Evolutionary conservation across 176 grass and related monocot species (phyloP), one percentile per base, ranked within the genome.

Genomic region (Eremochloa ophiuroides): DNA sequence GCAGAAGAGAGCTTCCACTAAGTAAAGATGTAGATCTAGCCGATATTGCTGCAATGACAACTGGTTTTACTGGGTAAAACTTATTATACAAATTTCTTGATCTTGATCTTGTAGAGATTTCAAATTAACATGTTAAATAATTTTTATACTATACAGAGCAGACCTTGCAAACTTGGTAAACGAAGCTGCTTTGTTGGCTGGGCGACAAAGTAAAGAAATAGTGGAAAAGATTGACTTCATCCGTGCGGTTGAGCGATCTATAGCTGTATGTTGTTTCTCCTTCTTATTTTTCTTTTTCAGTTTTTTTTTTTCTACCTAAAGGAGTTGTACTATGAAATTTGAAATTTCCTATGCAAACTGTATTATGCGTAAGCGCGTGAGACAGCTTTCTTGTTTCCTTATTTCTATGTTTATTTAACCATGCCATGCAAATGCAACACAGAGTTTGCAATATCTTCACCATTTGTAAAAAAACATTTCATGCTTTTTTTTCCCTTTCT

Each of bases 131-230:
- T 42, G 25, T 82, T 70, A 48, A 63, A 34, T 62, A 72, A 53
- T 76, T 75, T 80, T 42, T 75, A 74, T 69, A 66, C 43, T 83
- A 73, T 94, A 84, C 97, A 99, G 97, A 87, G 97, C 97, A 77
- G 97, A 99, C 77, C 89, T 99, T 83, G 97, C 97, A 72, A 99
- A 99, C 88, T 88, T 99, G 86, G 97, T 99, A 67, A 99, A 99
- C 77, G 97, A 99, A 93, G 97, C 97, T 82, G 97, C 97, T 86
- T 87, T 99, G 83, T 80, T 99, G 74, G 97, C 97, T 75, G 97
- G 97, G 35, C 89, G 93, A 85, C 53, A 44, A 88, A 93, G 72
- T 81, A 99, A 99, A 91, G 87, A 96, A 89, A 70, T 90, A 74
- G 97, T 99, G 79, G 97, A 99, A 88, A 99, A 88, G 77, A 88